phyloP scores from a whole-genome alignment of 2,329 filamentous ascomycete species.

The Arthroderma uncinatum region DNA sequence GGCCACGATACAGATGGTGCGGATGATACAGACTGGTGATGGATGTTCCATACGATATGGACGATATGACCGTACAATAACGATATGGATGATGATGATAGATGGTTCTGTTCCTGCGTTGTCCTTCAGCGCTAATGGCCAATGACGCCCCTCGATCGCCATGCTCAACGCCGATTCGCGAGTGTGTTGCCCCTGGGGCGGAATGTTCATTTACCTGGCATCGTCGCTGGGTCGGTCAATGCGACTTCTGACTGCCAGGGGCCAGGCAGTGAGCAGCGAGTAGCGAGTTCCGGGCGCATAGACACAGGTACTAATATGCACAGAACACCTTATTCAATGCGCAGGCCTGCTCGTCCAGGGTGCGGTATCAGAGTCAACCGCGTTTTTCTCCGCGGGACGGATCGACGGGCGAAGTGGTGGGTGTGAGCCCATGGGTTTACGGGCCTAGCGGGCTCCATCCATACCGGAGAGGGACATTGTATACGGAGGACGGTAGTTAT shows the following conservation, averaged over 20 bases:
- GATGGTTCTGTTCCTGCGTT: slow-evolving; percentile 2
- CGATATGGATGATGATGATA: too few species aligned
- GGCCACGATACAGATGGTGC: too few species aligned
- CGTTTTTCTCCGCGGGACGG: not conserved
- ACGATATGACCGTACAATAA: too few species aligned
- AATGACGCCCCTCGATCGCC: not conserved
- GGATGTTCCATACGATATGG: too few species aligned
- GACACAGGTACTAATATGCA: not conserved
- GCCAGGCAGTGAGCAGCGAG: too few species aligned
- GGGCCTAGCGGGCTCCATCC: not conserved
- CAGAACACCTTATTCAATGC: not conserved
- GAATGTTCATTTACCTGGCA: not conserved
- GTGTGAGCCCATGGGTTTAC: not conserved
- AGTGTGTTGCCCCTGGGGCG: not conserved
- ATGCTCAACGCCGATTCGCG: not conserved
- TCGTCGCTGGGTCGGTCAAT: too few species aligned
- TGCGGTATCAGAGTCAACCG: not conserved
- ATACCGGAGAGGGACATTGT: not conserved
- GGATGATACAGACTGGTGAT: too few species aligned
- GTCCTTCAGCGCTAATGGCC: not conserved
- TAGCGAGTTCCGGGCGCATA: not conserved
- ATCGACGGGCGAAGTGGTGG: not conserved
- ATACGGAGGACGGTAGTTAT: too few species aligned
- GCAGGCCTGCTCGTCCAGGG: not conserved
- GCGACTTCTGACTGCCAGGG: not conserved